Conservation (phyloP, 1,139 yeast genomes). For the Kodamaea derodonti region DNA sequence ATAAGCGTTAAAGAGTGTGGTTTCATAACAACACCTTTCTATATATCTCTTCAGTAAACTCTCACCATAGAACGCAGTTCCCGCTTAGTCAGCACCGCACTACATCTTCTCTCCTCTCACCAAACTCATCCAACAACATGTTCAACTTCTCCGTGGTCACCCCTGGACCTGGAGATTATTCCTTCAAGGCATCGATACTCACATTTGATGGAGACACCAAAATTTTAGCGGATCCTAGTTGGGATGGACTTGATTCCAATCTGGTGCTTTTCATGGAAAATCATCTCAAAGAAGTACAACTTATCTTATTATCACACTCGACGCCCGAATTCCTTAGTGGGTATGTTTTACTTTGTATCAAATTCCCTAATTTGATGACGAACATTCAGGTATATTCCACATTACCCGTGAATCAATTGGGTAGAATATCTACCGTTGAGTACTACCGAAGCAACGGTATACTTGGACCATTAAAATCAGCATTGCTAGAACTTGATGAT, state of each 20-base stretch:
- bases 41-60: no score
- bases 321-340: slow-evolving; percentile 82
- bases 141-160: slow-evolving; percentile 39
- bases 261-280: slow-evolving; percentile 40
- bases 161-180: slow-evolving; percentile 25
- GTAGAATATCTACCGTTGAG: slow-evolving; percentile 82
- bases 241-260: slow-evolving; percentile 52
- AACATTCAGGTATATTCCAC: slow-evolving; percentile 82
- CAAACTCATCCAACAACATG: no score
- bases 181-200: slow-evolving; percentile 41
- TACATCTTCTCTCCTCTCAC: no score
- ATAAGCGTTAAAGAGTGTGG: no score
- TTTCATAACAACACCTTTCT: no score
- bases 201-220: slow-evolving; percentile 45
- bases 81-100: no score
- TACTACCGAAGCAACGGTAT: slow-evolving; percentile 68
- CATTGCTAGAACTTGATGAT: slow-evolving; percentile 65
- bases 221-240: slow-evolving; percentile 67
- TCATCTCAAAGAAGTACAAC: slow-evolving; percentile 51
- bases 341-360: slow-evolving; percentile 60
- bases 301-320: slow-evolving; percentile 80
- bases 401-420: slow-evolving; percentile 81
- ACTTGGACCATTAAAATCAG: slow-evolving; percentile 66
- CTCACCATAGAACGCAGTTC: no score
- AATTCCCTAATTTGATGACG: slow-evolving; percentile 57